phyloP scores from a whole-genome alignment of 306 rosid species.

The Aeschynomene evenia region DNA sequence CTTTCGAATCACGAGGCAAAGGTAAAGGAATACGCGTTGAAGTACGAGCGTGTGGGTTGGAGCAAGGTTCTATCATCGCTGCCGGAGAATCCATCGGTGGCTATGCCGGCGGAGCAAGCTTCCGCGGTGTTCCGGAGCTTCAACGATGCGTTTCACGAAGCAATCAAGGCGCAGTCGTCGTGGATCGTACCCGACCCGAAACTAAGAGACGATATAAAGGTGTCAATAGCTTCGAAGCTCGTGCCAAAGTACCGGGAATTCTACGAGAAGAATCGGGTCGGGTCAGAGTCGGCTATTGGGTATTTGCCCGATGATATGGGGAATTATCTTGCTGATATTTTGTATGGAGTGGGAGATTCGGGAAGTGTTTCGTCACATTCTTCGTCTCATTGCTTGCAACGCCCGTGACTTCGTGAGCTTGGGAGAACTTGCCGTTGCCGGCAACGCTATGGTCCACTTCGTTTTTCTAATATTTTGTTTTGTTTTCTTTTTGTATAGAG shows the following conservation, averaged over 20 bases:
- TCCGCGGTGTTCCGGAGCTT: slow-evolving; percentile 38
- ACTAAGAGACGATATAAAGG: slow-evolving; percentile 58
- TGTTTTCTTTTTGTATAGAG: not conserved
- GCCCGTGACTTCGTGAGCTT: slow-evolving; percentile 35
- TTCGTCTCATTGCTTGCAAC: slow-evolving; percentile 23
- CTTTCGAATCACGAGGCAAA: slow-evolving; percentile 54
- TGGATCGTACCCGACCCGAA: slow-evolving; percentile 70
- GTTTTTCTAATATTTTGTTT: not conserved
- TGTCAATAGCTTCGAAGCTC: slow-evolving; percentile 44
- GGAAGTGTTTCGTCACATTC: slow-evolving; percentile 43
- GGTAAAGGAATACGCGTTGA: slow-evolving; percentile 67
- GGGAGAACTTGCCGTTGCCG: slow-evolving; percentile 1
- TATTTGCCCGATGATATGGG: slow-evolving; percentile 57
- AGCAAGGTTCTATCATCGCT: slow-evolving; percentile 47
- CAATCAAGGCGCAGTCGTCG: slow-evolving; percentile 45
- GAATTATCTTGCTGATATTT: slow-evolving; percentile 50
- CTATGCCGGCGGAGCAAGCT: slow-evolving; percentile 52
- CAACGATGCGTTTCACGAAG: slow-evolving; percentile 47
- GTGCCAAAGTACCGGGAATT: slow-evolving; percentile 37
- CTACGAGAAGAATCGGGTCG: slow-evolving; percentile 34
- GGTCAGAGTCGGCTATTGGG: slow-evolving; percentile 33
- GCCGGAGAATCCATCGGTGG: slow-evolving; percentile 58
- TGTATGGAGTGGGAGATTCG: slow-evolving; percentile 40
- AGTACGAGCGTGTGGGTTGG: slow-evolving; percentile 82
- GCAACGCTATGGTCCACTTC: not conserved